Evolutionary conservation across 306 rosid genomes (phyloP).

Genomic region (Lagenaria siceraria): DNA sequence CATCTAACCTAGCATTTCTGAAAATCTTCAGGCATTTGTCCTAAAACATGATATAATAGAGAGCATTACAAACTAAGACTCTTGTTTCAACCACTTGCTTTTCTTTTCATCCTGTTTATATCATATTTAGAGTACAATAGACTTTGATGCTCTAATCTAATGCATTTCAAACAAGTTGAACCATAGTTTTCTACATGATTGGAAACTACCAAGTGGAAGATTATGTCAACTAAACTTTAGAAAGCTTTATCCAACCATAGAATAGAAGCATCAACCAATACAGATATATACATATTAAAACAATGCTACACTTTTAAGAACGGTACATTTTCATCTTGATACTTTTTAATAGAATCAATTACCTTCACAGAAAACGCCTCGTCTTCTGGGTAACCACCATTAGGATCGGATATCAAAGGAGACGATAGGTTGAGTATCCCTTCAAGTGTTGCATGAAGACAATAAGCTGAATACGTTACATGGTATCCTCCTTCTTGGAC

Average conservation of each 20-base stretch:
- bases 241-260: neutral
- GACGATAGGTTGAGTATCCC: constrained; percentile 60
- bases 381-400: constrained; percentile 68
- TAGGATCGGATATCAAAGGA: constrained; percentile 49
- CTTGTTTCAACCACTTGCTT: neutral
- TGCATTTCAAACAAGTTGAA: neutral
- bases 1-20: no score
- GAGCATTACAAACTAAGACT: no score
- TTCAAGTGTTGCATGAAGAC: constrained; percentile 85
- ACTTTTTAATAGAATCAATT: constrained; percentile 42
- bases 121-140: no score
- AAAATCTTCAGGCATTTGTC: neutral
- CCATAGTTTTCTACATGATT: neutral
- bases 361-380: constrained; percentile 38
- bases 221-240: neutral
- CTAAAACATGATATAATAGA: neutral
- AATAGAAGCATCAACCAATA: neutral
- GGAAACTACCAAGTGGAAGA: neutral
- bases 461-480: constrained; percentile 77
- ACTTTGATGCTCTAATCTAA: neutral
- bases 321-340: constrained; percentile 32
- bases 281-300: neutral
- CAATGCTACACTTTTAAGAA: constrained; percentile 26
- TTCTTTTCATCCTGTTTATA: neutral
- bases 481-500: constrained; percentile 98